Evolutionary conservation across 202 grass and related monocot genomes (phyloP).

Genomic region (Hordeum pubiflorum): DNA sequence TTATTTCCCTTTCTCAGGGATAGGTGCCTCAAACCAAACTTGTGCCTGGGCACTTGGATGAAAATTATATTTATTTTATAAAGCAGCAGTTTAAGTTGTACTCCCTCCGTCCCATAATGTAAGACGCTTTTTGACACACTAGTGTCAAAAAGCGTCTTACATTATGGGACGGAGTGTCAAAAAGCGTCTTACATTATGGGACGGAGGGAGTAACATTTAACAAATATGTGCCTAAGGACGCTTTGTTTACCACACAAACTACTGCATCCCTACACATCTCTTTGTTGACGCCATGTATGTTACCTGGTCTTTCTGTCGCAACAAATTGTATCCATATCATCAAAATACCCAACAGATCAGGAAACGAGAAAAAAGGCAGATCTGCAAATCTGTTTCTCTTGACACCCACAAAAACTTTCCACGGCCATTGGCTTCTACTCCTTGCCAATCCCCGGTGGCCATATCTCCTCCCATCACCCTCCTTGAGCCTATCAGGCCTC

Average conservation of each 20-base stretch:
- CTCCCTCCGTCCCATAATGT: no score
- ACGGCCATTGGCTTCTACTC: neutral
- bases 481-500: neutral
- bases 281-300: neutral
- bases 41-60: neutral
- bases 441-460: neutral
- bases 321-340: neutral
- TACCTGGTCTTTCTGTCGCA: neutral
- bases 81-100: neutral
- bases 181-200: no score
- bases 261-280: neutral
- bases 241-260: neutral
- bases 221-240: neutral
- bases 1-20: neutral
- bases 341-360: constrained; percentile 1
- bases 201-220: no score
- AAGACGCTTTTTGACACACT: no score
- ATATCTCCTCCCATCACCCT: neutral
- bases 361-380: neutral
- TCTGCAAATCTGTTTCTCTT: neutral
- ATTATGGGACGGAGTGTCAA: no score
- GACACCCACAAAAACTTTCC: neutral
- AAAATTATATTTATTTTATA: neutral
- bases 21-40: neutral
- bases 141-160: no score